Evolutionary conservation across 1,139 yeast genomes (phyloP).

Genomic region (Hyphopichia buzzinii): DNA sequence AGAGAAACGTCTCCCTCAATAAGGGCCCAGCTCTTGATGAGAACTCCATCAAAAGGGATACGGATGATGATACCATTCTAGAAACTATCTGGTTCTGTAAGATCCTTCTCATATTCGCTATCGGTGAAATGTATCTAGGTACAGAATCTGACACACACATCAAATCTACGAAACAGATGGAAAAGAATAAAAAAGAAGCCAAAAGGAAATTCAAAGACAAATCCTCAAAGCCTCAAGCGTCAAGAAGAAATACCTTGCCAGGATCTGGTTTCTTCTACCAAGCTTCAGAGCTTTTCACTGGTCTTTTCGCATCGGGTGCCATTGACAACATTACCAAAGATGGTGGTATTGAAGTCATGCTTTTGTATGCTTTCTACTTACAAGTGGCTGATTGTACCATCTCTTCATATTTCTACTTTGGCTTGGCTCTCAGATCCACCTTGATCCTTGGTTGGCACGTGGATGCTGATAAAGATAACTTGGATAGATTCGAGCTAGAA

Average conservation of each 20-base stretch:
- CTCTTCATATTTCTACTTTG: constrained; percentile 78
- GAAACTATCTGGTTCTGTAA: constrained; percentile 84
- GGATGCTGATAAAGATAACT: constrained; percentile 66
- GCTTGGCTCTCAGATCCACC: constrained; percentile 73
- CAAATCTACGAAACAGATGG: constrained; percentile 29
- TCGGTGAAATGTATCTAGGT: constrained; percentile 84
- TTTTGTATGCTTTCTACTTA: constrained; percentile 74
- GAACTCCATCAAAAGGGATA: constrained; percentile 40
- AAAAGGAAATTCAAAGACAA: constrained; percentile 11
- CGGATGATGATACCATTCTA: constrained; percentile 56
- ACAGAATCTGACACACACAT: constrained; percentile 53
- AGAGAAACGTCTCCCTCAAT: constrained; percentile 34
- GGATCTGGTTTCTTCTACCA: constrained; percentile 76
- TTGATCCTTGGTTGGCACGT: constrained; percentile 80
- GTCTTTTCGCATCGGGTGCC: constrained; percentile 75
- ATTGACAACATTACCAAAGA: constrained; percentile 73
- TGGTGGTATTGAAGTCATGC: constrained; percentile 78
- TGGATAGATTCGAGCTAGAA: constrained; percentile 67
- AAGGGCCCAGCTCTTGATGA: constrained; percentile 40
- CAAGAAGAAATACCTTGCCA: constrained; percentile 50
- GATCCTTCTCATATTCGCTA: constrained; percentile 69
- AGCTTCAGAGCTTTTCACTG: constrained; percentile 73
- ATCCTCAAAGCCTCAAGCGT: constrained; percentile 4
- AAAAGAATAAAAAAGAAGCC: constrained; percentile 36
- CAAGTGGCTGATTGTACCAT: constrained; percentile 86